Conservation (phyloP, 768 basidiomycete genomes). For the Podaxis sp. region DNA sequence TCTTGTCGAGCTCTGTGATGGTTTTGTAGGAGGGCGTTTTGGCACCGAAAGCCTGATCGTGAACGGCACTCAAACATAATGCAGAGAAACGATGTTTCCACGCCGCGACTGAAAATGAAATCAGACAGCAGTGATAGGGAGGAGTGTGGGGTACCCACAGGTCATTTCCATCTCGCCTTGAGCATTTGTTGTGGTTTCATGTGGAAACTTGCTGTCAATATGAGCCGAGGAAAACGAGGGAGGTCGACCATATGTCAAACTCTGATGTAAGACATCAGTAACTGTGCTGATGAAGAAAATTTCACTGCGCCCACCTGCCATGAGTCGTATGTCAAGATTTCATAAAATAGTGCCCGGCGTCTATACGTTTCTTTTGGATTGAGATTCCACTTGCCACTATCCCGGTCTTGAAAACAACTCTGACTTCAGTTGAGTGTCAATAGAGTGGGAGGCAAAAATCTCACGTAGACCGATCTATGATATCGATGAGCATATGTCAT, state of each 20-base stretch:
- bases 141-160: conserved; percentile 37
- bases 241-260: conserved; percentile 67
- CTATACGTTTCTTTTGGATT: conserved; percentile 51
- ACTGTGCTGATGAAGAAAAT: neutral
- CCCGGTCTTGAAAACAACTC: conserved; percentile 47
- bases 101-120: conserved; percentile 40
- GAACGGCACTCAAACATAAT: conserved; percentile 58
- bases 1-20: conserved; percentile 62
- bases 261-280: conserved; percentile 31
- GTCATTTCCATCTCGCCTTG: conserved; percentile 55
- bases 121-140: conserved; percentile 4
- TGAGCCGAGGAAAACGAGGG: conserved; percentile 58
- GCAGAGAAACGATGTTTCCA: conserved; percentile 70
- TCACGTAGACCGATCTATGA: conserved; percentile 63
- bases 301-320: conserved; percentile 51
- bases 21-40: conserved; percentile 55
- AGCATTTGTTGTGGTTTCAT: conserved; percentile 38
- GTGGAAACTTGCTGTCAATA: conserved; percentile 51
- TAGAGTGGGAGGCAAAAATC: conserved; percentile 21
- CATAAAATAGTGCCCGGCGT: conserved; percentile 59
- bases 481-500: conserved; percentile 9
- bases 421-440: neutral
- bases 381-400: conserved; percentile 63
- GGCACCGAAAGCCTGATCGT: conserved; percentile 67
- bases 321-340: conserved; percentile 63